Evolutionary conservation across 2,329 filamentous ascomycete genomes (phyloP), one percentile per base, ranked within the genome.

Genomic region (Rhynchosporium agropyri): DNA sequence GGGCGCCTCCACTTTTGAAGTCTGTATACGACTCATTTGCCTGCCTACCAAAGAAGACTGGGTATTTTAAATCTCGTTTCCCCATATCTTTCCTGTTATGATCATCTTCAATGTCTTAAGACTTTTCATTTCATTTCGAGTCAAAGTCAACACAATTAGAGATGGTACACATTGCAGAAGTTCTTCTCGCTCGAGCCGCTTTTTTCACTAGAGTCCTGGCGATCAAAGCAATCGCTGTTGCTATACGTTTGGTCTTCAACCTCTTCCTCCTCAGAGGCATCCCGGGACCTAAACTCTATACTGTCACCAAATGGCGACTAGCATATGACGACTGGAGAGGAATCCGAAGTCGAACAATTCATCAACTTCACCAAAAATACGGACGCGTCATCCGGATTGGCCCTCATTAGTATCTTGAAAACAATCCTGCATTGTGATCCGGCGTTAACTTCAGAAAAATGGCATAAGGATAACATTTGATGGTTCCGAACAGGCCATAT

Each of bases 371-470:
- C 31, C 57, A 64, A 5, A 29, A 55, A 46, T 67, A 67, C 50
- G 65, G 69, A 3, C 61, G 64, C 2, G 64, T 67, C 4, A 61
- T 71, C 1, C 72, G 75, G 1, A 60, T 75, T 40, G 67, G 68
- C 1, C 74, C 73, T 77, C 65, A 71, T 68, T 42, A 65, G 61
- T 31, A 71, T 82, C 0, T 65, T 84, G 43, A 76, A 78, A n/a
- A 78, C 77, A 0, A 84, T 85, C 20, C 20, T 20, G 20, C 20
- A 20, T 20, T 20, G 20, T 20, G 20, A 20, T 20, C 20, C 20
- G 20, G 20, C 20, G 20, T 20, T 20, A 20, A 20, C 20, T 20
- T 20, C 20, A 20, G 20, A 20, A 20, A 20, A 20, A 20, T 20
- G 20, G 20, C 20, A 20, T 20, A 20, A 20, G 20, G 20, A 20